Base-by-base conservation (phyloP, 768 basidiomycete genomes). In the Psilocybe azurescens region DNA sequence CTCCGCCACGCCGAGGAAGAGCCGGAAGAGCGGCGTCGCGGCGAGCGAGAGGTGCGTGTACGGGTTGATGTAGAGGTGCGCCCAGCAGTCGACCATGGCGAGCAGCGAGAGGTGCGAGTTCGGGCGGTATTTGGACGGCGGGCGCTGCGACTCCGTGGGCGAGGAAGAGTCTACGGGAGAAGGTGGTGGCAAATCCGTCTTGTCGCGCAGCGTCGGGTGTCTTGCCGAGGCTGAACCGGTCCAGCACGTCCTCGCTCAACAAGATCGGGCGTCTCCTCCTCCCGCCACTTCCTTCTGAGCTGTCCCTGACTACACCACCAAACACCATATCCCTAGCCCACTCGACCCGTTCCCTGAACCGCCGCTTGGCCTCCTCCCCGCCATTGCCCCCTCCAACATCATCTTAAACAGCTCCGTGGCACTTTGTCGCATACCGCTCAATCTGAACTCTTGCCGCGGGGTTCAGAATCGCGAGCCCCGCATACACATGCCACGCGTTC, bases 81-180 rank as follows among this genome's bases (percentile, higher is more conserved):
- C 90, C 97, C 97, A 99, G 69, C 93, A 96, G 75, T 99, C 97
- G 18, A 98, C 97, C 95, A 99, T 99, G 14, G 96, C 95, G 52
- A 99, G 86, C 7, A 99, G 83, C 8, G 94, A 89, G 58, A 99
- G 86, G 73, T 99, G 97, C 1, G 94, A 96, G 73, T 99, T 98
- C 7, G 86, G 85, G 7, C 82, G 77, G 62, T 83, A 81, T 65
- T 74, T 58, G 65, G 73, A 2, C 48, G 77, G 51, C 84, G 89
- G 66, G 88, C 64, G 64, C 70, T 50, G 70, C 13, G 54, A 44
- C 24, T 54, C 49, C n/a, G 36, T 50, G 14, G 48, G 46, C n/a
- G 30, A 70, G 50, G 30, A 63, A 46, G 57, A 63, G 50, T 28
- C 10, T n/a, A 44, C 30, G 13, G 52, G 24, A 3, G 64, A 52